phyloP scores from a whole-genome alignment of 441 rosid genomes.

The Gossypium trilobum region DNA sequence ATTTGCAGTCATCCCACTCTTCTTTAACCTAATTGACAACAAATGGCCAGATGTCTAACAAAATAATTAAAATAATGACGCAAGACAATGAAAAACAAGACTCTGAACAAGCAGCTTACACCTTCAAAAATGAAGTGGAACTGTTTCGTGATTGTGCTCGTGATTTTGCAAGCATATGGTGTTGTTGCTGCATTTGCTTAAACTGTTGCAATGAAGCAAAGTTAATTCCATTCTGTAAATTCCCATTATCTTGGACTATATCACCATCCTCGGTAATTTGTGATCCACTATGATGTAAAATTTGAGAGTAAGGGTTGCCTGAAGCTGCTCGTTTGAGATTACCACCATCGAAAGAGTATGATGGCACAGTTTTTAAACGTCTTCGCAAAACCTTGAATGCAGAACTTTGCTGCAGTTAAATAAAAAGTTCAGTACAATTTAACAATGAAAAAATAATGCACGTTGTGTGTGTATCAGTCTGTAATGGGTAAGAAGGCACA shows the following conservation, averaged over 20 bases:
- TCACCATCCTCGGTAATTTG: slow-evolving; percentile 62
- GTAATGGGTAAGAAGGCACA: background rate
- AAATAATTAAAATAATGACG: background rate
- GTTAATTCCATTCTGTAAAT: slow-evolving; percentile 66
- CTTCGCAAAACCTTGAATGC: slow-evolving; percentile 84
- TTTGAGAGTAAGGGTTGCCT: slow-evolving; percentile 56
- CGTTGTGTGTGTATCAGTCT: background rate
- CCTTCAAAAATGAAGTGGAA: slow-evolving; percentile 50
- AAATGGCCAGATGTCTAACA: background rate
- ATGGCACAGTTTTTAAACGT: slow-evolving; percentile 82
- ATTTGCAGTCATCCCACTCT: background rate
- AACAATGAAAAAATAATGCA: background rate
- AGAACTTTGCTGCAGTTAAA: slow-evolving; percentile 73
- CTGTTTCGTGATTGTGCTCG: slow-evolving; percentile 42
- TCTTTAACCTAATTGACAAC: background rate
- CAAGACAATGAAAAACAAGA: slow-evolving; percentile 3
- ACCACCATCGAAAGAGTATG: slow-evolving; percentile 61
- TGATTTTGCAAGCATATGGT: slow-evolving; percentile 57
- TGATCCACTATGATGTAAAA: slow-evolving; percentile 41
- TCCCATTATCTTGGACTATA: slow-evolving; percentile 40
- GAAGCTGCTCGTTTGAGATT: slow-evolving; percentile 61
- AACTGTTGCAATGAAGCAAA: slow-evolving; percentile 69
- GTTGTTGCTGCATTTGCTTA: slow-evolving; percentile 78
- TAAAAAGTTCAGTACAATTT: slow-evolving; percentile 4
- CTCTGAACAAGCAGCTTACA: slow-evolving; percentile 17